Conservation (phyloP, 2,329 filamentous ascomycete genomes). For the Cladophialophora bantiana region DNA sequence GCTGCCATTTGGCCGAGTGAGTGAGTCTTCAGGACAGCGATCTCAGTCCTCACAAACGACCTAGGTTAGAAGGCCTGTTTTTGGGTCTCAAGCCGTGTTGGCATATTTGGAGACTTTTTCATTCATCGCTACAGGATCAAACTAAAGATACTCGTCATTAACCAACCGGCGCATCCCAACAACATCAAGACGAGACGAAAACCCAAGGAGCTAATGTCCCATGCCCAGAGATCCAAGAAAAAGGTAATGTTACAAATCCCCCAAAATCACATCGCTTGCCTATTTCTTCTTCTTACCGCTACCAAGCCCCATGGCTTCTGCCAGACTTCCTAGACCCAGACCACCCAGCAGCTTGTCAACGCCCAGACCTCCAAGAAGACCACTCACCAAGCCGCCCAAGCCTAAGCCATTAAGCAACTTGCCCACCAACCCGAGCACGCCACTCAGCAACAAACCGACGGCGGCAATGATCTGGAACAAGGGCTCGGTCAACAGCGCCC, state of each 20-base stretch:
- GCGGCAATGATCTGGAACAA: slow-evolving; percentile 91
- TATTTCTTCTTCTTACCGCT: slow-evolving; percentile 62
- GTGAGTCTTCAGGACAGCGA: too few species aligned
- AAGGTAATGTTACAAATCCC: not conserved
- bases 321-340: slow-evolving; percentile 68
- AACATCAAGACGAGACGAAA: not conserved
- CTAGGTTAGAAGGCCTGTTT: too few species aligned
- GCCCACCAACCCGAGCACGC: slow-evolving; percentile 85
- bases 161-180: not conserved
- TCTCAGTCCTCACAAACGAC: too few species aligned
- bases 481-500: slow-evolving; percentile 81
- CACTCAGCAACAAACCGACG: slow-evolving; percentile 80
- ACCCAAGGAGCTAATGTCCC: not conserved
- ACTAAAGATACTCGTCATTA: not conserved
- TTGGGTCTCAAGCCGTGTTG: too few species aligned
- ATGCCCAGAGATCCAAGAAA: not conserved
- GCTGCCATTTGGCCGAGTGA: too few species aligned
- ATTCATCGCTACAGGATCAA: too few species aligned
- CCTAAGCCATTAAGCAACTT: slow-evolving; percentile 80
- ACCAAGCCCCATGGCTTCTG: slow-evolving; percentile 61
- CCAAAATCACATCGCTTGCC: slow-evolving; percentile 2
- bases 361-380: slow-evolving; percentile 77
- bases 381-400: slow-evolving; percentile 80
- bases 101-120: too few species aligned
- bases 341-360: slow-evolving; percentile 76